Evolutionary conservation across 2,329 filamentous ascomycete genomes (phyloP).

Genomic region (Venturia effusa): DNA sequence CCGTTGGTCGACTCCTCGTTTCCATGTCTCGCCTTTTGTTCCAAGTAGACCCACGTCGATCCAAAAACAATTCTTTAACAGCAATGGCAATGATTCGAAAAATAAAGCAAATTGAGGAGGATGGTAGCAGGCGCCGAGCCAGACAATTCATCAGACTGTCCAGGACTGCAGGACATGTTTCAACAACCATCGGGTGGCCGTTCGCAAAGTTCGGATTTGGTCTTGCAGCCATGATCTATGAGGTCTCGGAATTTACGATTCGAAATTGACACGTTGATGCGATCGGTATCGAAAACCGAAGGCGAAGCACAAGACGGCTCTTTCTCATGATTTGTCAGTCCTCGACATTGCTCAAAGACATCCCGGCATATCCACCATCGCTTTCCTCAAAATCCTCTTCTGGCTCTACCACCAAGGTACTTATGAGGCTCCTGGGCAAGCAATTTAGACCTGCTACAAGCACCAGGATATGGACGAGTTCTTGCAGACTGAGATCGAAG

Average conservation of each 20-base stretch:
- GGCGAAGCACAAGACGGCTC: too few relatives aligned
- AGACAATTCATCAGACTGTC: background rate
- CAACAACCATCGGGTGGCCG: background rate
- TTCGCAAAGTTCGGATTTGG: background rate
- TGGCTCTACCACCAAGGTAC: background rate
- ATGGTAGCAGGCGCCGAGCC: background rate
- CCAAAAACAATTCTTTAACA: background rate
- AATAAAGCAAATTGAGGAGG: background rate
- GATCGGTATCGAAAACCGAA: too few relatives aligned
- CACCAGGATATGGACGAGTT: background rate
- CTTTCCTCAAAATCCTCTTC: background rate
- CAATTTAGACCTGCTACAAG: background rate
- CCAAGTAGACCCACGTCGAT: background rate
- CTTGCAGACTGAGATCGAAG: too few relatives aligned
- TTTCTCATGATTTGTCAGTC: too few relatives aligned
- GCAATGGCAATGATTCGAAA: background rate
- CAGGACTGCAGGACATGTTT: background rate
- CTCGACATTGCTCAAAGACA: background rate
- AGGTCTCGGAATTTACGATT: background rate
- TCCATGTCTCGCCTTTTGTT: background rate
- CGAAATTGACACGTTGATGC: background rate
- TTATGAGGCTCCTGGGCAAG: background rate
- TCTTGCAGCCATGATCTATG: background rate
- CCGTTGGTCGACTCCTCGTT: background rate
- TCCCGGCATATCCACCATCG: background rate